Percentiles rank a stretch among this genome's conserved stretches.
Evolutionary conservation across 257 asterid species (phyloP).

Genomic region (Nicotiana tomentosiformis): DNA sequence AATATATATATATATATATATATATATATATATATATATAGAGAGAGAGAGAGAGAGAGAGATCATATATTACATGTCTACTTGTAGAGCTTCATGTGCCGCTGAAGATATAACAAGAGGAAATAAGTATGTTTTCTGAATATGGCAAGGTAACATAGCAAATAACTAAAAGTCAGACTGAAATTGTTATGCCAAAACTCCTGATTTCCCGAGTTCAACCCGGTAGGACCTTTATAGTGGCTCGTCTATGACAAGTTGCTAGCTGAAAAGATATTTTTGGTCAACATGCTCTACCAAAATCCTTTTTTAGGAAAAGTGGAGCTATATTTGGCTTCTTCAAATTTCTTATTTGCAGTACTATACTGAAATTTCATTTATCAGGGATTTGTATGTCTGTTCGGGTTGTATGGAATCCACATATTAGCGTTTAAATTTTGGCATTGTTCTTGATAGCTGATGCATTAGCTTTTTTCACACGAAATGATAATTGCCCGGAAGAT

Average conservation of each 20-base stretch:
- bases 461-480: background rate
- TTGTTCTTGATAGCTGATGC: background rate
- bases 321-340: background rate
- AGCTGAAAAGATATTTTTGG: background rate
- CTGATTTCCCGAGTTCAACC: background rate
- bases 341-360: background rate
- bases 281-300: background rate
- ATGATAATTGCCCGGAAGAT: background rate
- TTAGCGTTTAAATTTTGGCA: background rate
- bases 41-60: background rate
- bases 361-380: background rate
- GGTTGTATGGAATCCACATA: background rate
- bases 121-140: background rate
- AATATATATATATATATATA: background rate
- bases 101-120: background rate
- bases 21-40: background rate
- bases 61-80: background rate
- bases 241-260: background rate
- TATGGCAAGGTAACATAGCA: background rate
- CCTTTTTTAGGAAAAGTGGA: background rate
- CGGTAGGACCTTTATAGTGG: background rate
- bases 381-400: background rate
- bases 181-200: background rate
- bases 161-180: background rate
- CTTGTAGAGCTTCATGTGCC: background rate